A percentile compares a stretch with the other conserved stretches of the same genome.
Evolutionary conservation across 1,284 basidiomycete genomes (phyloP).

Genomic region (Marasmius oreades): DNA sequence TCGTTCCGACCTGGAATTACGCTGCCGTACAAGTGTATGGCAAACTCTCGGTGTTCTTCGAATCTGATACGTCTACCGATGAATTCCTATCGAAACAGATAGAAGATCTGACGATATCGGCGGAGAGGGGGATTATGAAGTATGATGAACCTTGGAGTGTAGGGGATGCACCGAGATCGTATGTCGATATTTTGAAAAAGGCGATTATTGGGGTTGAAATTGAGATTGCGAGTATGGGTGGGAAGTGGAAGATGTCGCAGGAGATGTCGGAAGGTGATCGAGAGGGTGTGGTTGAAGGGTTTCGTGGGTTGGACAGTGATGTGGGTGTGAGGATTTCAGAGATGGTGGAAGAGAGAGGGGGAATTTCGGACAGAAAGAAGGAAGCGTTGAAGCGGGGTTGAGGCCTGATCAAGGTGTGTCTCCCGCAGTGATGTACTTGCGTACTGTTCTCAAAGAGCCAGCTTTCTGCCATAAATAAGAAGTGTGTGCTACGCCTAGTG

Average conservation of each 20-base stretch:
- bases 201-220: constrained; percentile 27
- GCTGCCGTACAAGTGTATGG: constrained; percentile 25
- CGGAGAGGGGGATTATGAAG: constrained; percentile 14
- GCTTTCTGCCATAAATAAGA: too few species aligned
- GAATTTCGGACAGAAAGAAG: constrained; percentile 7
- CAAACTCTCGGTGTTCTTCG: constrained; percentile 18
- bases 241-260: constrained; percentile 27
- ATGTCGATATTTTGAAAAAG: constrained; percentile 22
- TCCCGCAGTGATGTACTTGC: too few species aligned
- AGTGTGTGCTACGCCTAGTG: too few species aligned
- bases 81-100: constrained; percentile 17
- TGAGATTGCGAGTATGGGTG: constrained; percentile 20
- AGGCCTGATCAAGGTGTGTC: too few species aligned
- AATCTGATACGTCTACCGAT: constrained; percentile 8
- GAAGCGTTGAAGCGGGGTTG: too few species aligned
- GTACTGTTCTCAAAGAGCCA: too few species aligned
- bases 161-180: constrained; percentile 22
- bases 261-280: constrained; percentile 21
- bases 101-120: constrained; percentile 13
- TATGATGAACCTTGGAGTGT: constrained; percentile 21
- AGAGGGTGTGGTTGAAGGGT: constrained; percentile 21
- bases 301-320: constrained; percentile 15
- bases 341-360: constrained; percentile 5
- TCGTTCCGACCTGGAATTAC: constrained; percentile 28
- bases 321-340: constrained; percentile 1